Conservation (phyloP, 2,329 filamentous ascomycete genomes). For the Delphinella strobiligena region DNA sequence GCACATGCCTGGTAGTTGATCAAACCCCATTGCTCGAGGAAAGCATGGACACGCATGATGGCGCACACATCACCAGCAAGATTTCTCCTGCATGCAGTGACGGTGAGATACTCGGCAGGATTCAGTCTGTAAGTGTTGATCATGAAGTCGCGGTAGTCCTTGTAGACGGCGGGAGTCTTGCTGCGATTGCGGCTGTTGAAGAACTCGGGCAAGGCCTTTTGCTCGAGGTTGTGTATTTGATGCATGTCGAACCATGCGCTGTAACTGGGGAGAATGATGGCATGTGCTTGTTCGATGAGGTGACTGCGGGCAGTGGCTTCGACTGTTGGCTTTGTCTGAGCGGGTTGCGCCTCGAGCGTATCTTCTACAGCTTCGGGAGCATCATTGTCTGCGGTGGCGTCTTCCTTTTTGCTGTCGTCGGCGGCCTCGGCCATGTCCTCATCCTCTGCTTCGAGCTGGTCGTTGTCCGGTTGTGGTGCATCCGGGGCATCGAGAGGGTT, state of each 20-base stretch:
- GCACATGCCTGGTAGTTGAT: constrained; percentile 93
- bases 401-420: constrained; percentile 38
- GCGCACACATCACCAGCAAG: constrained; percentile 95
- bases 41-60: constrained; percentile 97
- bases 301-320: constrained; percentile 85
- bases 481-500: constrained; percentile 26
- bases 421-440: constrained; percentile 51
- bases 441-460: constrained; percentile 16
- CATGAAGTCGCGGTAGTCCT: constrained; percentile 99
- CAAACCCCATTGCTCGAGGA: constrained; percentile 95
- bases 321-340: constrained; percentile 66
- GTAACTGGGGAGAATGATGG: constrained; percentile 94
- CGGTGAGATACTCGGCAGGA: constrained; percentile 88
- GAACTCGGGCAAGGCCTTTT: constrained; percentile 91
- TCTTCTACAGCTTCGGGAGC: constrained; percentile 32
- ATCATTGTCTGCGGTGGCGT: constrained; percentile 29
- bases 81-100: constrained; percentile 90
- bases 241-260: constrained; percentile 99
- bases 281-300: constrained; percentile 83
- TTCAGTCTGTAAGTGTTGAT: constrained; percentile 98
- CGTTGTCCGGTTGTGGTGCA: constrained; percentile 21
- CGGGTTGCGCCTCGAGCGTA: constrained; percentile 26
- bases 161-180: constrained; percentile 95
- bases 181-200: constrained; percentile 97
- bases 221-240: constrained; percentile 77